Conservation (phyloP, 2,329 filamentous ascomycete genomes). For the Monilinia vaccinii-corymbosi region DNA sequence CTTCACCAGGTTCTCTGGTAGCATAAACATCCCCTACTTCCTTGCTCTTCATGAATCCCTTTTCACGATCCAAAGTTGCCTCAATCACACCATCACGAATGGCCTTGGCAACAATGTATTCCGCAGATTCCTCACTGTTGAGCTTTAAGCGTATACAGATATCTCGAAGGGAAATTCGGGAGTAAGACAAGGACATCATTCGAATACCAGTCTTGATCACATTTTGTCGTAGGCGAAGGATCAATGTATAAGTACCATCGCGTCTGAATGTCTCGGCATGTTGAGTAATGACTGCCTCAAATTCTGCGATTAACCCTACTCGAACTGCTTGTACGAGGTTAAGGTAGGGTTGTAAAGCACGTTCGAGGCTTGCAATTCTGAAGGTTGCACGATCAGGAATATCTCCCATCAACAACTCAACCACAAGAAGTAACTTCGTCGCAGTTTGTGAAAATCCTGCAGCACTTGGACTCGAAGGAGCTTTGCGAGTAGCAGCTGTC, state of each 20-base stretch:
- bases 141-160: slow-evolving; percentile 93
- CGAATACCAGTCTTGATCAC: slow-evolving; percentile 99
- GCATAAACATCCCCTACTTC: slow-evolving; percentile 93
- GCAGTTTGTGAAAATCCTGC: slow-evolving; percentile 93
- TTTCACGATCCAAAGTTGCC: slow-evolving; percentile 86
- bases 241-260: slow-evolving; percentile 91
- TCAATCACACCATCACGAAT: slow-evolving; percentile 97
- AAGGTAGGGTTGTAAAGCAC: slow-evolving; percentile 85
- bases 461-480: slow-evolving; percentile 79
- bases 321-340: slow-evolving; percentile 89
- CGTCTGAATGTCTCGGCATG: slow-evolving; percentile 80
- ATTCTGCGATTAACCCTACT: slow-evolving; percentile 91
- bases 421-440: slow-evolving; percentile 91
- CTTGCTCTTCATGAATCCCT: slow-evolving; percentile 97
- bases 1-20: slow-evolving; percentile 89
- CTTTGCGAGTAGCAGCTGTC: slow-evolving; percentile 87
- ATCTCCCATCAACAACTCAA: slow-evolving; percentile 96
- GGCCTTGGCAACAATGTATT: slow-evolving; percentile 98
- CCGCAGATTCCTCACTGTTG: slow-evolving; percentile 91
- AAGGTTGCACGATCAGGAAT: slow-evolving; percentile 94
- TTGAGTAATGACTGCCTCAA: slow-evolving; percentile 75
- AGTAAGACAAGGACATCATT: slow-evolving; percentile 98
- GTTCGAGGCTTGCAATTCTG: slow-evolving; percentile 79
- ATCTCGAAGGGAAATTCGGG: slow-evolving; percentile 89
- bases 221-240: slow-evolving; percentile 90